These are phyloP conservation scores for Neonectria neomacrospora DNA, from an alignment of 2,329 filamentous ascomycete species.

Conservation along the genomic window DNA sequence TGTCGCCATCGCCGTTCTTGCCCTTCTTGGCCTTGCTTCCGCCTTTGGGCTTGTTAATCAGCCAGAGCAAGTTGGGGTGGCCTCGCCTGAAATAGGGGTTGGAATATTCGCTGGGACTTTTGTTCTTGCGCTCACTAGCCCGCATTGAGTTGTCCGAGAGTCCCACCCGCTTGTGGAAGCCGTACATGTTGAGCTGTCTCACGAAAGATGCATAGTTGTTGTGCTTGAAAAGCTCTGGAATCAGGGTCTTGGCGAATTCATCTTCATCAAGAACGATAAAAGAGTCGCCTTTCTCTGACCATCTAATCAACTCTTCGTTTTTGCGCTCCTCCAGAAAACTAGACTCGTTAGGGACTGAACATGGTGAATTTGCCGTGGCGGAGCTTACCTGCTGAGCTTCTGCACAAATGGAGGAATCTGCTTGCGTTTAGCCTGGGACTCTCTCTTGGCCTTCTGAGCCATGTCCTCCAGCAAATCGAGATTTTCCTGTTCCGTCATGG, in stretches of 20 bases:
- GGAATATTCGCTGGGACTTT: conserved; percentile 97
- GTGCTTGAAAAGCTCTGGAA: conserved; percentile 98
- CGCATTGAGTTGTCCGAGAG: conserved; percentile 98
- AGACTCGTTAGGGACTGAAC: conserved; percentile 36
- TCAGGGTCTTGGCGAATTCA: conserved; percentile 96
- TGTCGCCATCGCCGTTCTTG: conserved; percentile 73
- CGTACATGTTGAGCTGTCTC: conserved; percentile 95
- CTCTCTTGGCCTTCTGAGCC: conserved; percentile 84
- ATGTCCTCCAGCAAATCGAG: conserved; percentile 83
- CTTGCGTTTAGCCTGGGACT: conserved; percentile 89
- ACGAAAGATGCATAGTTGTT: conserved; percentile 99
- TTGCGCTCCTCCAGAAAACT: conserved; percentile 91
- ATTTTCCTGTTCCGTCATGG: conserved; percentile 69
- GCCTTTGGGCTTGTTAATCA: conserved; percentile 95
- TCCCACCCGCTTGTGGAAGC: conserved; percentile 95
- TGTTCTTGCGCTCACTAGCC: conserved; percentile 95
- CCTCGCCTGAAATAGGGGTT: conserved; percentile 96
- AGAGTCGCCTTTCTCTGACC: conserved; percentile 95
- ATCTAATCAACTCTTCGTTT: conserved; percentile 94
- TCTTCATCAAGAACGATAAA: conserved; percentile 98
- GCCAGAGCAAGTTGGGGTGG: conserved; percentile 91
- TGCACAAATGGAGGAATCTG: conserved; percentile 98
- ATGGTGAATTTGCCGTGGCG: neutral
- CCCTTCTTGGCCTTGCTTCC: conserved; percentile 69
- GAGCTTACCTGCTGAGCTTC: conserved; percentile 89